These are phyloP conservation scores for Trichomonascaceae sp. DNA, from an alignment of 1,139 yeast species.

Conservation along the genomic window DNA sequence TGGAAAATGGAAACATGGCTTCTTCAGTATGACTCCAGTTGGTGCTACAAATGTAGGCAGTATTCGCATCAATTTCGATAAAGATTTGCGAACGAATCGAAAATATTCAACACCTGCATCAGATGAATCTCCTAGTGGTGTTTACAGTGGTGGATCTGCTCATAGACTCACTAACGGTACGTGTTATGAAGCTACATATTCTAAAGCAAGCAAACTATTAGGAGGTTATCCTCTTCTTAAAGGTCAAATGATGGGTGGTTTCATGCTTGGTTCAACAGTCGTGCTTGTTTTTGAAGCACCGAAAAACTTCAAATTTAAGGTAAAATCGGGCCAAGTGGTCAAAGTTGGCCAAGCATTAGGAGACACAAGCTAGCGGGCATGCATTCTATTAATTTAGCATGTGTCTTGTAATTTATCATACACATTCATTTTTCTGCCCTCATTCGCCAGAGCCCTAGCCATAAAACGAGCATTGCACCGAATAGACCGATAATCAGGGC, in stretches of 20 bases:
- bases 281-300: slow-evolving; percentile 98
- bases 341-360: slow-evolving; percentile 86
- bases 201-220: slow-evolving; percentile 67
- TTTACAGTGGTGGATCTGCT: slow-evolving; percentile 5
- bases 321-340: slow-evolving; percentile 68
- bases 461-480: slow-evolving; percentile 22
- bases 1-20: slow-evolving; percentile 96
- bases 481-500: slow-evolving; percentile 27
- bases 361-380: slow-evolving; percentile 18
- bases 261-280: slow-evolving; percentile 90
- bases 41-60: slow-evolving; percentile 99
- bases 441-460: slow-evolving; percentile 19
- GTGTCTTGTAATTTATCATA: neutral
- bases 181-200: slow-evolving; percentile 91
- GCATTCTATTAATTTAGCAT: neutral
- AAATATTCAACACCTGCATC: slow-evolving; percentile 6
- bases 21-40: slow-evolving; percentile 97
- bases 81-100: slow-evolving; percentile 74
- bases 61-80: slow-evolving; percentile 85
- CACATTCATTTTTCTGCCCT: neutral
- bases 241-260: slow-evolving; percentile 97
- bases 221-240: slow-evolving; percentile 85
- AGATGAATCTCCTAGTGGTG: neutral
- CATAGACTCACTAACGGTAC: slow-evolving; percentile 49
- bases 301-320: slow-evolving; percentile 57